phyloP scores from a whole-genome alignment of 192 early-diverging fungal genomes.

The Bifiguratus adelaidae region DNA sequence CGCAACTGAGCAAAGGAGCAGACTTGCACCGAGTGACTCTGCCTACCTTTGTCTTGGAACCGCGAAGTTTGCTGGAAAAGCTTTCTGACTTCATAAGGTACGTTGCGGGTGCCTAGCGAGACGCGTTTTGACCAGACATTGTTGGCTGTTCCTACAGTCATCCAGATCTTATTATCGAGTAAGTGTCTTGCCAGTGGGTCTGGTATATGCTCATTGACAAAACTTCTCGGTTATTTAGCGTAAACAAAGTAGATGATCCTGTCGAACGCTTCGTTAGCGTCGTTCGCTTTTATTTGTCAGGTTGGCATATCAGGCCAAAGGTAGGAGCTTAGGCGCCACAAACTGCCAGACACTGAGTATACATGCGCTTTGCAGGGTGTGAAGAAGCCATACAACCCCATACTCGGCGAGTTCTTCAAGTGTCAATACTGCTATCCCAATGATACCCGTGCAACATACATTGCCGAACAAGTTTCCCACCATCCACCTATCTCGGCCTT shows the following conservation, averaged over 20 bases:
- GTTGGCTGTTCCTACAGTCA: too few species aligned
- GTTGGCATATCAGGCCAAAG: conserved; percentile 91
- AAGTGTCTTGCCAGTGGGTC: not conserved
- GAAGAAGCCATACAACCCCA: conserved; percentile 92
- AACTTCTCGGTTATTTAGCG: conserved; percentile 37
- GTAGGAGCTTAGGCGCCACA: too few species aligned
- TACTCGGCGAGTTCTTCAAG: conserved; percentile 88
- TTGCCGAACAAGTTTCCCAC: conserved; percentile 91
- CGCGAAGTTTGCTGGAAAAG: conserved; percentile 88
- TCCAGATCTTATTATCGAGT: not conserved
- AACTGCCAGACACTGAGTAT: not conserved
- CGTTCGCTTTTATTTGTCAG: conserved; percentile 82
- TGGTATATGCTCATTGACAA: not conserved
- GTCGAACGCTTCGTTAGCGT: conserved; percentile 73
- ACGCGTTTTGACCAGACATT: too few species aligned
- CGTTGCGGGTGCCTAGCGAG: too few species aligned
- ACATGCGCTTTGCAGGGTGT: conserved; percentile 47
- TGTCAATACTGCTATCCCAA: conserved; percentile 67
- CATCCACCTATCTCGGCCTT: conserved; percentile 87
- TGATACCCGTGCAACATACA: conserved; percentile 60
- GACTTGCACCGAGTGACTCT: conserved; percentile 91
- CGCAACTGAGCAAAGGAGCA: conserved; percentile 79
- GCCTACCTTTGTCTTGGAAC: conserved; percentile 95
- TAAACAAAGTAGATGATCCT: conserved; percentile 56
- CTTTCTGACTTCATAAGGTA: conserved; percentile 96